Base-by-base conservation (phyloP, 1,284 basidiomycete species). In the Heterobasidion parviporum region DNA sequence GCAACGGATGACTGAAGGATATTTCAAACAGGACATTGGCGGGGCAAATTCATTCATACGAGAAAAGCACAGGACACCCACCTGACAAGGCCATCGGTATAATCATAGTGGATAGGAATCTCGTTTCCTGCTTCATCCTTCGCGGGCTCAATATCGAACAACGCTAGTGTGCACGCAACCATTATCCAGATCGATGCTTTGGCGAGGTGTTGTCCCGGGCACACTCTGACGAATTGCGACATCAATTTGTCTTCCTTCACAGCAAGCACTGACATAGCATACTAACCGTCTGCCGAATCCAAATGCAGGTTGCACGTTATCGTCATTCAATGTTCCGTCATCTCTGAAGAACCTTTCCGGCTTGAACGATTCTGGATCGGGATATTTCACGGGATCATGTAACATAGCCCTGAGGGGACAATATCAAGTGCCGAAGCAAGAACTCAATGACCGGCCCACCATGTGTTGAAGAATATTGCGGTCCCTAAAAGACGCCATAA, bases 391-490 rank as follows among this genome's bases (percentile, higher is more conserved):
- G 2, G 65, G 63, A 44, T 70, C 61, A 33, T 66, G 64, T 16
- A 64, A 50, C 12, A 69, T 63, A 0, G 59, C 62, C 67, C 67
- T 70, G 26, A 2, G 5, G 3, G 18, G 1, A 8, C n/a, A 26
- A 38, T 9, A 50, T 20, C 12, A 1, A 2, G 15, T 16, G 44
- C 26, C 6, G 3, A 14, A 6, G 34, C n/a, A 5, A 9, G 20
- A 6, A 6, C 20, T 18, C 1, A 8, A 41, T 26, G 32, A 18
- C 45, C 58, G 26, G 67, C 61, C 49, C 38, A 69, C 71, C 75
- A 78, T n/a, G 72, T 65, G 57, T 79, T 79, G 54, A 18, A 32
- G 65, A 64, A 61, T 64, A 9, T 45, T 18, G n/a, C 64, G 61
- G 1, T 48, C 43, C 2, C 65, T 38, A 0, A 66, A 18, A 2